Evolutionary conservation across 495 filamentous ascomycete species (phyloP).

Genomic region (Xylaria sp.): DNA sequence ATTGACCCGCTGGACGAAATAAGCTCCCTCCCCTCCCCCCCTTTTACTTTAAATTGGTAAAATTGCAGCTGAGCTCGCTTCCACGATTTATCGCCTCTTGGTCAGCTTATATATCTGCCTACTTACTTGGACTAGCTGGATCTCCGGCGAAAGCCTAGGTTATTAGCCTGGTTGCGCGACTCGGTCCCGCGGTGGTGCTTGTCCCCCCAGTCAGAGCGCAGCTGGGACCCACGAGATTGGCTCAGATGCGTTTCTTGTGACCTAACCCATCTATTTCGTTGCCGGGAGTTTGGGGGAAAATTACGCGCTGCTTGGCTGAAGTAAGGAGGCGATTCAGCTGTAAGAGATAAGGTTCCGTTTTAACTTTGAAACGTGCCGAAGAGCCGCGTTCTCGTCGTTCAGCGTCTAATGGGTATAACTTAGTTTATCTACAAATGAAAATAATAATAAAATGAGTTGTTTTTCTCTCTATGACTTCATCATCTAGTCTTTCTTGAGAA

Average conservation of each 20-base stretch:
- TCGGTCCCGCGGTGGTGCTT: too few relatives aligned
- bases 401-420: background rate
- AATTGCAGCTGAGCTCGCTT: too few relatives aligned
- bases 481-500: background rate
- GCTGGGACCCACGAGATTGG: constrained; percentile 10
- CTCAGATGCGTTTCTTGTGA: background rate
- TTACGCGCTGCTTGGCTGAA: background rate
- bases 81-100: too few relatives aligned
- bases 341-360: background rate
- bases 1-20: too few relatives aligned
- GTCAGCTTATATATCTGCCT: too few relatives aligned
- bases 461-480: background rate
- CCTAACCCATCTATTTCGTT: background rate
- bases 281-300: background rate
- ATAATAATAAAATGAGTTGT: background rate
- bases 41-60: too few relatives aligned
- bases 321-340: background rate
- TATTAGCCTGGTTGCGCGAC: constrained; percentile 8
- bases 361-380: background rate
- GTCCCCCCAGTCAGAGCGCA: too few relatives aligned
- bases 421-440: background rate
- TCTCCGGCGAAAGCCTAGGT: too few relatives aligned
- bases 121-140: too few relatives aligned
- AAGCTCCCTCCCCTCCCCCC: too few relatives aligned
- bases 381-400: constrained; percentile 4